Base-by-base conservation (phyloP, 1,284 basidiomycete species). In the Neonothopanus nambi region DNA sequence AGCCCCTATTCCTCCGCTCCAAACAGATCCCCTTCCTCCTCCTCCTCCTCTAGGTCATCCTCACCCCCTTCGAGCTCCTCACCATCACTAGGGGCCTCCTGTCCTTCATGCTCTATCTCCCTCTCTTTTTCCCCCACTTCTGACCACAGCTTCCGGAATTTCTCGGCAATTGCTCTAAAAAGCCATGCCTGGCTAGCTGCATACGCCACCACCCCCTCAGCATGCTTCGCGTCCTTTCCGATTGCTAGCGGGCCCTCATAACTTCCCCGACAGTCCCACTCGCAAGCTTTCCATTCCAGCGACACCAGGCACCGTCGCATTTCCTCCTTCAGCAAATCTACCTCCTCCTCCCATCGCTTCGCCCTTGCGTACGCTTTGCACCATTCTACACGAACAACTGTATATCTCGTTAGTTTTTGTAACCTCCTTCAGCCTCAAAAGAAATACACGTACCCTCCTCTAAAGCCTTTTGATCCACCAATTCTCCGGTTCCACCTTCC, bases 321-420 rank as follows among this genome's bases (percentile, higher is more conserved):
- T 33, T 51, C 49, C 26, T 43, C 40, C 21, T 12, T 42, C 17
- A 43, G 12, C 23, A 41, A 24, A 5, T n/a, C 23, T 5, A 50
- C 48, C 28, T 50, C 48, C 18, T 50, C 38, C n/a, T n/a, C n/a
- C n/a, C n/a, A n/a, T n/a, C n/a, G n/a, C n/a, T n/a, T n/a, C n/a
- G n/a, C n/a, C n/a, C 38, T n/a, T n/a, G 48, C 20, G 33, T 50
- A 30, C 23, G 48, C 28, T 30, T 50, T 50, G 33, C 48, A 50
- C 48, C 48, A 50, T 33, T 50, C 48, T 13, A 50, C 48, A 5
- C 15, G 38, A 5, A 50, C 24, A n/a, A 24, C n/a, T n/a, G n/a
- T n/a, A n/a, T n/a, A n/a, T n/a, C n/a, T n/a, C n/a, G n/a, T n/a
- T n/a, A n/a, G n/a, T n/a, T n/a, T n/a, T n/a, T n/a, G n/a, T n/a